A percentile compares a stretch with the other conserved stretches of the same genome.
These are phyloP conservation scores for Isoetes taiwanensis DNA, from an alignment of 75 land plant species.

Conservation along the genomic window DNA sequence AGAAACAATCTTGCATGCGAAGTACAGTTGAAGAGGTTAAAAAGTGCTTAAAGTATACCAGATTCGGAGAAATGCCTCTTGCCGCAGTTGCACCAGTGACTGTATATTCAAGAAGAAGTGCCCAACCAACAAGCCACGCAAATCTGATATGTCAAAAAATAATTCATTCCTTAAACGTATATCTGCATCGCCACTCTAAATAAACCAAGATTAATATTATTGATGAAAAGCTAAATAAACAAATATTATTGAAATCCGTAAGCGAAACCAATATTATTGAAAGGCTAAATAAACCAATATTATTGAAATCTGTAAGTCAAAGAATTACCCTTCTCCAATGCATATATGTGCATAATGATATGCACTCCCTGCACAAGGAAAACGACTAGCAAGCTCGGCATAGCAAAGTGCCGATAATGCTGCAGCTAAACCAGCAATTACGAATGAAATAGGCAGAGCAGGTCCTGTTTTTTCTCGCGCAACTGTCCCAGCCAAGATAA, in stretches of 20 bases:
- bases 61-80: background rate
- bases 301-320: too few species aligned
- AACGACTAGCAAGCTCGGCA: constrained; percentile 6
- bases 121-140: constrained; percentile 4
- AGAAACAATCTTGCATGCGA: too few species aligned
- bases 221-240: background rate
- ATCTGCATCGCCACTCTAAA: background rate
- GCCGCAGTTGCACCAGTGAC: background rate
- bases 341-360: constrained; percentile 2
- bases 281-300: too few species aligned
- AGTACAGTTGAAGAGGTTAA: too few species aligned
- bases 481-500: background rate
- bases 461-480: background rate
- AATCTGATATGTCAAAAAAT: constrained; percentile 4
- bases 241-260: too few species aligned
- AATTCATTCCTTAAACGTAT: background rate
- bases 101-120: constrained; percentile 1
- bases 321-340: background rate
- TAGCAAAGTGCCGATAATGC: constrained; percentile 1
- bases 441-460: background rate
- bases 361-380: constrained; percentile 5
- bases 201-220: background rate
- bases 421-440: background rate
- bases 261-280: too few species aligned
- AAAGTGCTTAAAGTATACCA: background rate